Evolutionary conservation across 805 yeast genomes (phyloP), one percentile per base, ranked within the genome.

Genomic region (Starmerella apicola): DNA sequence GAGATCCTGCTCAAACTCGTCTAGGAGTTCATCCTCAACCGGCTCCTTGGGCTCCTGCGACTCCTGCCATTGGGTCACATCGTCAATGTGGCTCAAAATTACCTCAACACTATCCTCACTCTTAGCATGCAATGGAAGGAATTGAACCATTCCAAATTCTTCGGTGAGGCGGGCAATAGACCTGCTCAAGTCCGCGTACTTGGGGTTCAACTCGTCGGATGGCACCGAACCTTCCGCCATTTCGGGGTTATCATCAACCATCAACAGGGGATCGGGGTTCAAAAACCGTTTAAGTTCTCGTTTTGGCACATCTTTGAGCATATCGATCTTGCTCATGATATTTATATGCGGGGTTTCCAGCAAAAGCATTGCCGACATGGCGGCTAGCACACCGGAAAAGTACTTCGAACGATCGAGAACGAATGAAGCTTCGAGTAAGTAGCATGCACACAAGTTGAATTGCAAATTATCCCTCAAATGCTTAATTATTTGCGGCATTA

Each of bases 121-220:
- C 34, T 76, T 79, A 8, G 83, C 75, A 55, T 85, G 93, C 47
- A 91, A 67, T 0, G 98, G 97, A 49, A 91, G 63, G 55, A 85
- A 91, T 57, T 91, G 96, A 3, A 91, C 96, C 99, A 91, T 91
- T 5, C 98, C 98, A 58, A 91, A 91, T 54, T 91, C 99, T 56
- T 91, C 97, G 26, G 86, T 93, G 50, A 91, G 65, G 47, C 80
- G 76, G 0, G 96, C 95, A 50, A 91, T 85, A 13, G 86, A 71
- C 50, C 72, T 71, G 57, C 84, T 88, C 44, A 91, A 68, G 45
- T 67, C 73, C 28, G 76, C 70, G 54, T 76, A 88, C 53, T 71
- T 78, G 32, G 78, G 76, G 50, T 74, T 74, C 36, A 72, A 62
- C 32, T 63, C 65, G 36, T 65, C 64, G 9, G 5, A 5, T 6